Evolutionary conservation across 768 basidiomycete genomes (phyloP), one percentile per base, ranked within the genome.

Genomic region (Psilocybe cyanescens): DNA sequence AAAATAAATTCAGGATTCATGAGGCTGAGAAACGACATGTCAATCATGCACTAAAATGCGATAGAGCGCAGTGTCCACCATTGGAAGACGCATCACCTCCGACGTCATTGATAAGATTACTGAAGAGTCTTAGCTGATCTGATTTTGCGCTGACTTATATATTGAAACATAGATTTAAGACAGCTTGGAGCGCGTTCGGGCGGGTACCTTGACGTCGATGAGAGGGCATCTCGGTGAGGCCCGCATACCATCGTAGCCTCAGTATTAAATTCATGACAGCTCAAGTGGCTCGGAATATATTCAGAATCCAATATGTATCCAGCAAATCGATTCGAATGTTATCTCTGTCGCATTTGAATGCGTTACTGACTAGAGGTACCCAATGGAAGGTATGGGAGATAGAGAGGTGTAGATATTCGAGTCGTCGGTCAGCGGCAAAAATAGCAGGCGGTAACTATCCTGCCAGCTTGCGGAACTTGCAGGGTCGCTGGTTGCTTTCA

Each of bases 21-120:
- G 41, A 5, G 14, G 14, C 37, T 8, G 14, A n/a, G n/a, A 16
- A 44, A 44, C 11, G 14, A n/a, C 6, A 44, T n/a, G 41, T 44
- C 41, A n/a, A 5, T 44, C 11, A n/a, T n/a, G 14, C 37, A 39
- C 37, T 39, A 14, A 44, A 5, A 44, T 44, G 41, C 14, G 41
- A 44, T 39, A 39, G 37, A 8, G 8, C 37, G 37, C 37, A 44
- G 0, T 44, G 14, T 44, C 14, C 41, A 44, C 14, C 24, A 24
- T 44, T 16, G 8, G n/a, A 44, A 6, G 8, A 33, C 46, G 17
- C 29, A 11, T 31, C 48, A 31, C 46, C 56, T 39, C 30, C 41
- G 56, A 48, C 45, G 56, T 57, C 56, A 48, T 45, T 47, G 31
- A 57, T 57, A 41, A 47, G 46, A 45, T 35, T 16, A 16, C 14